Base-by-base conservation (phyloP, 495 filamentous ascomycete genomes). In the Neurospora intermedia region DNA sequence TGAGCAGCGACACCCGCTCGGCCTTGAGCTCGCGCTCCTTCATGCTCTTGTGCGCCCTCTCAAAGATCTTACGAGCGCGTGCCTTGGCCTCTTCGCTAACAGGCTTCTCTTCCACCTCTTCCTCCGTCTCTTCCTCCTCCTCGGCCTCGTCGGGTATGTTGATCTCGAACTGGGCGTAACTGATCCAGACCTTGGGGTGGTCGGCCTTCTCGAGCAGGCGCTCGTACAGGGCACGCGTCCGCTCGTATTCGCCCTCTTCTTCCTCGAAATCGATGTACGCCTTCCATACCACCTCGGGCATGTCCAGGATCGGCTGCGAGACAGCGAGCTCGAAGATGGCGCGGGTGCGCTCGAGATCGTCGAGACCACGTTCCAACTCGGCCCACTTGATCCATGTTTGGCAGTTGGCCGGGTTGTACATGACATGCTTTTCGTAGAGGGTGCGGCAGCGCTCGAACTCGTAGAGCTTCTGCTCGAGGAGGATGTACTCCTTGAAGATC, bases 171-270 rank as follows among this genome's bases (percentile, higher is more conserved):
- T 94, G 92, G 16, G 96, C 96, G 82, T 95, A 99, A 79, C 90
- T 92, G 84, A 94, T 97, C 96, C 96, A 99, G 70, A 99, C 96
- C 87, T 98, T 98, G 85, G 97, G 93, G 78, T 99, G 96, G 79
- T 93, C 91, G 20, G 96, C 97, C 89, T 95, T 97, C 79, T 93
- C 84, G 43, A 99, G 86, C 31, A 99, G 85, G 35, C 96, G 89
- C 83, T 98, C 96, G 83, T 98, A 99, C 70, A 99, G 83, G n/a
- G 84, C 80, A 66, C 96, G 86, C 2, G 93, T 91, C 42, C 89
- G 85, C 41, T 93, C 94, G 82, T 93, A 97, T 81, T 98, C 93
- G 71, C 90, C 91, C 79, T 94, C 91, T 74, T 96, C 92, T 78
- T 97, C 95, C 82, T 98, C 96, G 78, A 98, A 99, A 82, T 98